Evolutionary conservation across 2,329 filamentous ascomycete genomes (phyloP), one percentile per base, ranked within the genome.

Genomic region (Knufia fluminis): DNA sequence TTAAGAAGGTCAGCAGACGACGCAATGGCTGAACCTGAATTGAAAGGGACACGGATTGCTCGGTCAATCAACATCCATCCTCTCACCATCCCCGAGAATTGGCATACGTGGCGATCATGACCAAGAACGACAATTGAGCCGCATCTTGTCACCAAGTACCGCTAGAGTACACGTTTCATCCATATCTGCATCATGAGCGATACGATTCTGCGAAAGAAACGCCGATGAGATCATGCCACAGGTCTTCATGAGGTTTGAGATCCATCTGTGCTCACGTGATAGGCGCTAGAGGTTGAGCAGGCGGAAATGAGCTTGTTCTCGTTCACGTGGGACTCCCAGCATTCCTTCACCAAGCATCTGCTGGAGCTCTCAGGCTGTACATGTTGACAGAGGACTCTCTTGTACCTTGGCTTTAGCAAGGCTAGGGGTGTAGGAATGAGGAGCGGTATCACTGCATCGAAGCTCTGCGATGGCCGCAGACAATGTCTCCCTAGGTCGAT

Each of bases 121-220:
- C 33, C 33, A 36, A 36, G 16, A 6, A n/a, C 12, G 40, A n/a
- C 7, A 12, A 23, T 24, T n/a, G 8, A 42, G 24, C 40, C 40
- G 40, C 24, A 16, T 20, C 9, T 9, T 3, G 10, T 42, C 17
- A 8, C 4, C 10, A 42, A n/a, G 9, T 10, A 16, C 22, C n/a
- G n/a, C 10, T n/a, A 6, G 3, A 26, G 19, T 16, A n/a, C n/a
- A n/a, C n/a, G 33, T 16, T 10, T 26, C n/a, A 12, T n/a, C 24
- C 6, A 24, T 4, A 16, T 8, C n/a, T 6, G 33, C n/a, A 28
- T 20, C 19, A 3, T 16, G 7, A n/a, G 14, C 40, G 40, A 20
- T 12, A 23, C 31, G 32, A 46, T 46, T 46, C 32, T 35, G 28
- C 43, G 43, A 46, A 16, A 35, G 43, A 36, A 46, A 46, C 4